phyloP scores from a whole-genome alignment of 2,329 filamentous ascomycete genomes.

The Samsoniella hepiali region DNA sequence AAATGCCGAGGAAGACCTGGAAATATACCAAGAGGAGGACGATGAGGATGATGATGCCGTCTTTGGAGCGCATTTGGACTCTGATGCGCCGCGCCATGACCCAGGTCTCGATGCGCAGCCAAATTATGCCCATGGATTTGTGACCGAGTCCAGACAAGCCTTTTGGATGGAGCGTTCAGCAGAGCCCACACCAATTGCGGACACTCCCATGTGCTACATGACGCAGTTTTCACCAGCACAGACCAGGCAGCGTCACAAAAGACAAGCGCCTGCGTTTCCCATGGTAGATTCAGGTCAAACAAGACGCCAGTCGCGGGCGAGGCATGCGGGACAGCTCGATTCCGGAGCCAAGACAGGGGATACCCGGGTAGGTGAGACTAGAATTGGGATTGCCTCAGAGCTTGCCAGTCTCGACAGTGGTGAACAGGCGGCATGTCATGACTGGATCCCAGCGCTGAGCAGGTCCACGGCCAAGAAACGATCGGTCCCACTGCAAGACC shows the following conservation, averaged over 20 bases:
- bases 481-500: not conserved
- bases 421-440: not conserved
- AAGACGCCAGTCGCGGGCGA: not conserved
- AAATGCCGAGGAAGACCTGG: not conserved
- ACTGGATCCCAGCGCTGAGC: not conserved
- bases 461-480: constrained; percentile 5
- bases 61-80: rapidly evolving
- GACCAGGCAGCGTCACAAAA: not conserved
- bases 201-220: constrained; percentile 16
- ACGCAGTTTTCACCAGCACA: not conserved
- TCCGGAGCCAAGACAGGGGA: not conserved
- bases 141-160: not conserved
- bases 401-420: not conserved
- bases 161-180: not conserved
- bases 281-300: not conserved
- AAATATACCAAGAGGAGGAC: not conserved
- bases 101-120: not conserved
- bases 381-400: not conserved
- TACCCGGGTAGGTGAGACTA: not conserved
- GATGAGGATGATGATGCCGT: rapidly evolving
- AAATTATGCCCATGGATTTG: not conserved
- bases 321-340: not conserved
- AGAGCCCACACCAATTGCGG: constrained; percentile 9
- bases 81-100: not conserved
- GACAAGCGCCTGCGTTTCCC: not conserved